Base-by-base conservation (phyloP, 495 filamentous ascomycete species). In the Talaromyces ruber region DNA sequence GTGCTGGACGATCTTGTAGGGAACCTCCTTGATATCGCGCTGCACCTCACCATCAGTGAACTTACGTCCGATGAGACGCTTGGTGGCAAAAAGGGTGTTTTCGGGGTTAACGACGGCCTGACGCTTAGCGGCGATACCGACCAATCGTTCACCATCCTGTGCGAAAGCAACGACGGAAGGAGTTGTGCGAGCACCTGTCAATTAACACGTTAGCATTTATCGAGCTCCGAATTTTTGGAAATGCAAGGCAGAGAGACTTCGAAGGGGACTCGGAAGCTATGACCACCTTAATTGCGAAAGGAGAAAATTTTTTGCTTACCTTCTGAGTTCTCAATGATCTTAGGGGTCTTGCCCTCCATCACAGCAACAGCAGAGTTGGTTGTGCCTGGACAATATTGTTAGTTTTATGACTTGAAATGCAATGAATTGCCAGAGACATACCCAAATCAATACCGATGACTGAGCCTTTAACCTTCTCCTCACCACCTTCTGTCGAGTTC, bases 401-500 rank as follows among this genome's bases (percentile, higher is more conserved):
- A 74, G 74, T 65, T 67, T n/a, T 62, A 64, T 67, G 37, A 43
- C 57, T 56, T 58, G 25, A 45, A 9, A 51, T 32, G 30, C 24
- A 45, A 56, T 57, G 63, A 32, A 64, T 63, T 63, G 50, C 6
- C 21, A 18, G 64, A 50, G 61, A 84, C 89, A 75, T 85, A 93
- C 94, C 94, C 70, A 98, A 82, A 84, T 98, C 94, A 76, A 98
- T 97, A 84, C 94, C 94, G 67, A 98, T 97, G 74, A 98, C 94
- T 73, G 88, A 79, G 71, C 95, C 95, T 82, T 94, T 91, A 60
- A 98, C 89, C 81, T 92, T 92, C 72, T 86, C 86, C 72, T 93
- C 90, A 66, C 83, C 88, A 69, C 83, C 86, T 65, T 89, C 88
- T 60, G 92, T 92, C 58, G 89, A 90, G 76, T 96, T 90, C 79